Evolutionary conservation across 2,329 filamentous ascomycete species (phyloP), one percentile per base, ranked within the genome.

Genomic region (Aureobasidium leucospermi): DNA sequence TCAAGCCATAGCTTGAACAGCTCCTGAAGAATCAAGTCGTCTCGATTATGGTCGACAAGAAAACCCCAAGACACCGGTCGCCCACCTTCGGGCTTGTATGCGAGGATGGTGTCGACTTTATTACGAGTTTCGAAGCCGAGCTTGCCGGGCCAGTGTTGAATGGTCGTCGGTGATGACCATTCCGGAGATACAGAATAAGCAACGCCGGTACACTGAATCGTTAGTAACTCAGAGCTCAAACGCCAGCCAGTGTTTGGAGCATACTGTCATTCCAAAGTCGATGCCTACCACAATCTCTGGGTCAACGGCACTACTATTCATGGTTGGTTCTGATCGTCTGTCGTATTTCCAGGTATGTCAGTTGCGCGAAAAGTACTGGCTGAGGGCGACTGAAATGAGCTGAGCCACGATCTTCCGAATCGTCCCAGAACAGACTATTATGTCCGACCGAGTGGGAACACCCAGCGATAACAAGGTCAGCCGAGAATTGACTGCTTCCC

Each of bases 1-100:
- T 67, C 64, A 16, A 67, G 55, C 36, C 58, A 60, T 6, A 66
- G 59, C 45, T 67, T 67, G 61, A 66, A 67, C 10, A 62, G 57
- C 28, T 62, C 52, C 36, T 64, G 61, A 43, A 62, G 49, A 19
- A 62, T 62, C 5, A 46, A 28, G 1, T 43, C 29, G 9, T 61
- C 56, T 16, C 62, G 55, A 11, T 62, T 56, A 9, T 52, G 46
- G 39, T 65, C 52, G 45, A 62, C 62, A 9, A 63, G 48, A 38
- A 66, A 66, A 1, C 65, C 65, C 65, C 65, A 67, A 34, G 19
- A 59, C 16, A 32, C 23, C 7, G 61, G 41, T 36, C 52, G 15
- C 3, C 34, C 46, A 13, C 52, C 55, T 1, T 15, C 29, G 9
- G 34, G 19, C 4, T 57, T 49, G 39, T 67, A 67, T 6, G 58